Base-by-base conservation (phyloP, 495 filamentous ascomycete species). In the Venustampulla echinocandica region DNA sequence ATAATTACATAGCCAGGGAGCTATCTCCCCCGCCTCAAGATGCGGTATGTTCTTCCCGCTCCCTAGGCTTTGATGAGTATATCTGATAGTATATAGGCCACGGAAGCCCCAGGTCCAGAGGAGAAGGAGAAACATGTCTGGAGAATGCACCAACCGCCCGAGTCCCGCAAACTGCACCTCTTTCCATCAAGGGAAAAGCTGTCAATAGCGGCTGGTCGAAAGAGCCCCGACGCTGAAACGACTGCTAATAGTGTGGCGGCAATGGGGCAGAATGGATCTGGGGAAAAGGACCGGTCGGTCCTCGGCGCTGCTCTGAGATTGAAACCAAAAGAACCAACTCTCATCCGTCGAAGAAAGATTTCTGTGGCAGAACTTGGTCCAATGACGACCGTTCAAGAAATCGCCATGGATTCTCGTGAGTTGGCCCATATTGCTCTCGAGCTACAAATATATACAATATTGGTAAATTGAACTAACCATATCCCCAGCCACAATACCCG, bases 391-490 rank as follows among this genome's bases (percentile, higher is more conserved):
- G 78, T 82, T 10, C 79, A 81, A 48, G 82, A 84, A 55, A 60
- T 70, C 37, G 63, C 73, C 33, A 77, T 85, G 70, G 83, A 87
- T 62, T 86, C 83, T 58, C 83, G 83, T 87, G 75, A 69, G 82
- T 72, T 5, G n/a, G n/a, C n/a, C n/a, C n/a, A n/a, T n/a, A n/a
- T n/a, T n/a, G n/a, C n/a, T n/a, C n/a, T n/a, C n/a, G n/a, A n/a
- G n/a, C n/a, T n/a, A n/a, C n/a, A n/a, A n/a, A n/a, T n/a, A 21
- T 40, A 22, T 19, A 30, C 27, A n/a, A 30, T 30, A 30, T 40
- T 6, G 7, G 17, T 3, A 19, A 40, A 21, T 20, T 40, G 18
- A 40, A 6, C 11, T 40, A n/a, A 10, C 68, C 44, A 68, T 53
- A 18, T 23, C 20, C 27, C 11, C 47, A 87, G 83, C 83, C 50